Evolutionary conservation across 2,329 filamentous ascomycete species (phyloP), one percentile per base, ranked within the genome.

Genomic region (Phoma sp.): DNA sequence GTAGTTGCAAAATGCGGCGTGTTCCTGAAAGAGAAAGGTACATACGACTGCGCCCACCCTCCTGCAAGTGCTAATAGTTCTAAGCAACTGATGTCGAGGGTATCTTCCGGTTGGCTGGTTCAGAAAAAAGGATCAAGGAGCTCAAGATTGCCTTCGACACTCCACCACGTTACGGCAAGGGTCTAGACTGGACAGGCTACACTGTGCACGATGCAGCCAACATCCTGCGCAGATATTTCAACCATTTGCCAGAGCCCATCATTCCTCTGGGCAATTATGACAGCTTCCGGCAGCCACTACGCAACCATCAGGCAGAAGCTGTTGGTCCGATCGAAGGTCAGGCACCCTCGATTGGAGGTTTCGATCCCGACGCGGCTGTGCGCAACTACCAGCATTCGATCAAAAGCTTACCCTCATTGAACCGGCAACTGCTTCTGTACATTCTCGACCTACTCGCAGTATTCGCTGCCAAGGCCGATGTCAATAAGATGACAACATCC

Each of bases 171-270:
- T 99, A 96, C 74, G 95, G 95, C 49, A 99, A 99, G 77, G 95
- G 95, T 13, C 83, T 99, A 24, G 90, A 96, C 67, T 99, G 95
- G 95, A 89, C 91, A 41, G 95, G 95, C 41, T 99, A 96, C 74
- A 99, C 95, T 0, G 95, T 99, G 37, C 95, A 99, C 76, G 95
- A 99, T 82, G 95, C 95, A 24, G 93, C 95, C 67, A 99, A 98
- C 71, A 93, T 99, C 57, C 83, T 99, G 39, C 88, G 95, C 59
- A 87, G 95, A 65, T 99, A 99, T 73, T 86, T 99, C 59, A 98
- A 98, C 75, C 91, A 96, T 70, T 83, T 99, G 2, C 95, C 95
- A 2, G 95, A 99, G 72, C 95, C 95, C 4, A 96, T 99, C 60
- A 95, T 99, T 27, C 95, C 95, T 3, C 81, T 98, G 47, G 90